Evolutionary conservation across 495 filamentous ascomycete species (phyloP).

Genomic region (Cercophora samala): DNA sequence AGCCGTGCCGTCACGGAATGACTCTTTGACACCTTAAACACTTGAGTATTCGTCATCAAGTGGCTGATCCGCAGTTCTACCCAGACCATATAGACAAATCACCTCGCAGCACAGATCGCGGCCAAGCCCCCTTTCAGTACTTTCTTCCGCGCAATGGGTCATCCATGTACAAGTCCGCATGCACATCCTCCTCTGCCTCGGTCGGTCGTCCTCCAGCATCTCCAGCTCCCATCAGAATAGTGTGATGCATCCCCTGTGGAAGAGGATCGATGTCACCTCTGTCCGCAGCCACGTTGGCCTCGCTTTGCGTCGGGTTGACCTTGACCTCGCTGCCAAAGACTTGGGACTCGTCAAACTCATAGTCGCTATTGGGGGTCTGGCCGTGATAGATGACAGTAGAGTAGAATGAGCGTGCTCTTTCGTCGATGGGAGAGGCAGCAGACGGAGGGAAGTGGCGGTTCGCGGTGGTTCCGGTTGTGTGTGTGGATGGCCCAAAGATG

Average conservation of each 20-base stretch:
- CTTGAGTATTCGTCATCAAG: not conserved
- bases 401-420: conserved; percentile 13
- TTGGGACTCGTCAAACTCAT: conserved; percentile 9
- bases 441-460: conserved; percentile 7
- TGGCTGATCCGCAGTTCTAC: not conserved
- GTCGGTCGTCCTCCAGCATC: conserved; percentile 22
- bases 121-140: not conserved
- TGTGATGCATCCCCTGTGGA: conserved; percentile 23
- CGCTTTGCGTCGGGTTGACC: conserved; percentile 31
- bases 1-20: no score
- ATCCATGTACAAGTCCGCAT: conserved; percentile 21
- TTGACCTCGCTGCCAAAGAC: conserved; percentile 26
- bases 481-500: not conserved
- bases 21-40: no score
- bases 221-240: conserved; percentile 22
- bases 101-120: not conserved
- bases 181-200: conserved; percentile 26
- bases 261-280: conserved; percentile 29
- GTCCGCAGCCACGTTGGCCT: conserved; percentile 31
- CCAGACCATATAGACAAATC: not conserved
- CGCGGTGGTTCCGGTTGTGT: not conserved
- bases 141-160: conserved; percentile 17
- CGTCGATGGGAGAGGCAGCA: conserved; percentile 8
- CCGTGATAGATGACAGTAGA: conserved; percentile 20
- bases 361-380: conserved; percentile 6